Percentiles rank a stretch among this genome's conserved stretches.
phyloP scores from a whole-genome alignment of 1,284 basidiomycete species.

The Cutaneotrichosporon sp. region DNA sequence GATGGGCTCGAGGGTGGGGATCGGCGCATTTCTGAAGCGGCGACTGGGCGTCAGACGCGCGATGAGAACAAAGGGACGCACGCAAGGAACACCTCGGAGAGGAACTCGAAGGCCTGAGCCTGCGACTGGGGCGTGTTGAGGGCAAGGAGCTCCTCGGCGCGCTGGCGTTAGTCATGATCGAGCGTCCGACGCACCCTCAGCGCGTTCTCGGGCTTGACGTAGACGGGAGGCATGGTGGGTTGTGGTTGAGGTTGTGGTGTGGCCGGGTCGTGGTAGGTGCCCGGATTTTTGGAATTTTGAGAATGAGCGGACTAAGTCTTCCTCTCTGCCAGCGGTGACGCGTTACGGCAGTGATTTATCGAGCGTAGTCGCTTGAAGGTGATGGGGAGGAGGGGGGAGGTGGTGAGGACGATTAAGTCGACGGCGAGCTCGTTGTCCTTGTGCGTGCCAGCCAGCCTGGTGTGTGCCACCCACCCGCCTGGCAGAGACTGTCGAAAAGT shows the following conservation, averaged over 20 bases:
- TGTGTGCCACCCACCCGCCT: too few relatives aligned
- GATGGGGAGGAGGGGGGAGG: conserved; percentile 5
- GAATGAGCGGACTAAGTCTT: conserved; percentile 36
- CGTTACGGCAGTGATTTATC: conserved; percentile 38
- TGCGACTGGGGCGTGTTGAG: conserved; percentile 51
- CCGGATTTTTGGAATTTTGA: conserved; percentile 12
- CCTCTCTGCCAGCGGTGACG: conserved; percentile 31
- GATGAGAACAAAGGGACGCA: conserved; percentile 31
- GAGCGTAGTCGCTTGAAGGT: conserved; percentile 32
- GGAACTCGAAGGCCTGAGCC: conserved; percentile 53
- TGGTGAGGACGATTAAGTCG: conserved; percentile 14
- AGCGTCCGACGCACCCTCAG: conserved; percentile 46
- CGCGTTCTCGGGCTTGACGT: conserved; percentile 55
- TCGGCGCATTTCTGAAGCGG: conserved; percentile 88
- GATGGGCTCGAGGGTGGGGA: conserved; percentile 90
- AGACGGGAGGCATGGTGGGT: conserved; percentile 50
- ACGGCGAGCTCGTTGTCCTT: conserved; percentile 11
- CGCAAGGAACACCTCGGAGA: conserved; percentile 54
- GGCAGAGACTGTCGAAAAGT: conserved; percentile 7
- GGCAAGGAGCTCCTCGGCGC: conserved; percentile 54
- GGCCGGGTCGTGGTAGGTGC: conserved; percentile 6
- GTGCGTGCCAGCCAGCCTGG: not conserved
- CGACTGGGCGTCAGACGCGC: conserved; percentile 56
- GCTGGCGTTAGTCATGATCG: conserved; percentile 27
- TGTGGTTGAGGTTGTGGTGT: conserved; percentile 4